Evolutionary conservation across 495 filamentous ascomycete genomes (phyloP), one percentile per base, ranked within the genome.

Genomic region (Choiromyces venosus): DNA sequence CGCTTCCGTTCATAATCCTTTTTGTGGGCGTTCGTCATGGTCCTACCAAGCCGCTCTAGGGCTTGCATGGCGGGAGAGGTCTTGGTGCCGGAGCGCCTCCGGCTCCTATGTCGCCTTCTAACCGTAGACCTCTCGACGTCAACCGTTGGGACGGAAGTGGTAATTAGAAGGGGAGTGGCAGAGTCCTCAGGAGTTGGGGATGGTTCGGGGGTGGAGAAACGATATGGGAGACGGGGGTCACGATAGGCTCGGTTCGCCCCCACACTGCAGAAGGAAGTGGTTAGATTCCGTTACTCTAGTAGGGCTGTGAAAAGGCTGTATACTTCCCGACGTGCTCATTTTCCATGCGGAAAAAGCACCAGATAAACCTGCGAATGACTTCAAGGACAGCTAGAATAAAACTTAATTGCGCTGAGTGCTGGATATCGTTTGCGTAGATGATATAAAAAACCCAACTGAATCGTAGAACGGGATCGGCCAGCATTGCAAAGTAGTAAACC

Each of bases 401-500:
- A 37, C 89, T 91, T 36, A 92, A 85, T 10, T 92, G 73, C 21
- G 91, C 90, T 12, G 89, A 92, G 81, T 97, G 93, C 80, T 97
- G 94, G 25, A 89, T 83, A 71, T 96, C 87, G 68, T 87, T 81
- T 10, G 88, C 86, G 81, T 90, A 96, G 69, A 97, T 92, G 79
- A 91, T 89, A 83, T 96, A 99, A 81, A 94, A 92, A 68, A 99
- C 91, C 95, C 95, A 99, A 77, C 92, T 91, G 82, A 96, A 97
- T 29, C 95, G 91, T 1, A 99, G 84, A n/a, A 97, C 86, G 0
- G 94, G 91, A 81, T 99, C 93, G 38, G 95, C 36, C 2, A 91
- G 78, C 88, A 97, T 96, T 69, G 94, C 90, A 12, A 81, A 81
- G 79, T 97, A 97, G 84, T 99, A 99, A 9, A 89, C 83, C 89